Evolutionary conservation across 129 eudicot genomes (phyloP), one percentile per base, ranked within the genome.

Genomic region (Tagetes erecta): DNA sequence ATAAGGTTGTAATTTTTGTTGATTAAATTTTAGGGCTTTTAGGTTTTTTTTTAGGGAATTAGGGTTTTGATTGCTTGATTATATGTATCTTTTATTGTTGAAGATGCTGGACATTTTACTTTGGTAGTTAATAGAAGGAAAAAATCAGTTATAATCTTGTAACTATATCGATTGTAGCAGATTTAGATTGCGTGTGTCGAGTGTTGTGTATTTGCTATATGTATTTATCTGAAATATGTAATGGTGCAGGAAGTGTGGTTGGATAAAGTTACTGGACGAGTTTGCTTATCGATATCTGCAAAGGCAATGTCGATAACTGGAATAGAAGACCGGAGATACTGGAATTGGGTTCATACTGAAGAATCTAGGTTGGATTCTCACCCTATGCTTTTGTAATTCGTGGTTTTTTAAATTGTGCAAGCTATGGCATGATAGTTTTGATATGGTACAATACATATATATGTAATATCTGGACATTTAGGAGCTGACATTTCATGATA

Each of bases 301-400:
- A 87, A 81, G 64, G 84, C 84, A 47, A 80, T 92, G 91, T 57
- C 86, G 6, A 90, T 92, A 58, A 92, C 98, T 57, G 95, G 98
- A 76, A 87, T 89, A 33, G 98, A 89, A 58, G 98, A 92, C 76
- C 84, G 98, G 72, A 84, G 98, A 71, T 88, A 92, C 80, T 92
- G 98, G 98, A 92, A 77, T 71, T 86, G 98, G 84, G 78, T 90
- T 67, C 87, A 91, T 12, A 87, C 98, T 1, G 92, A 87, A 72
- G 98, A 92, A 83, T 92, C 98, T 72, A 86, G 98, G 98, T 92
- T 39, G 71, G 86, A 63, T 64, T 80, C 56, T 50, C 49, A 55
- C 57, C 42, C 36, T 64, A 64, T 42, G 74, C 50, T 76, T 74
- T 12, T 69, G 60, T 68, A 79, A 46, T 63, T 63, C 45, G 55